Conservation (phyloP, 2,329 filamentous ascomycete genomes). For the Emergomyces orientalis region DNA sequence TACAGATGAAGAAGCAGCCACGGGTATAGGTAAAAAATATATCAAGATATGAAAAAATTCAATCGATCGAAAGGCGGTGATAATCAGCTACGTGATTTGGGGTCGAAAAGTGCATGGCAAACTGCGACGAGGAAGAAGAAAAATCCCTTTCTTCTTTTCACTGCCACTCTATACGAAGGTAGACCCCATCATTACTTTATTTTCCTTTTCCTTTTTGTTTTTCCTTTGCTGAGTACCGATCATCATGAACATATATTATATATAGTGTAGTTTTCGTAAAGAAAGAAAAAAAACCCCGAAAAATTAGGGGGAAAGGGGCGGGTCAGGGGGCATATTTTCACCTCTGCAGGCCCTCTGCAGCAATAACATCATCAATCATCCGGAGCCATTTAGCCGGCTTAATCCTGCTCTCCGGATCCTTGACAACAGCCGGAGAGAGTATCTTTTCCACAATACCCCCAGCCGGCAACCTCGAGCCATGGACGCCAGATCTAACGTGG, state of each 20-base stretch:
- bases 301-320: not conserved
- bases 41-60: not conserved
- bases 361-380: conserved; percentile 13
- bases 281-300: not conserved
- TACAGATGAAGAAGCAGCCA: not conserved
- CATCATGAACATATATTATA: not conserved
- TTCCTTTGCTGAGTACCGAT: not conserved
- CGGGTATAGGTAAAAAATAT: not conserved
- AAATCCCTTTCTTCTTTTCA: not conserved
- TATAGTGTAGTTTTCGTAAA: not conserved
- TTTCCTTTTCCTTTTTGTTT: not conserved
- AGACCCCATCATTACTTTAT: not conserved
- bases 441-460: conserved; percentile 34
- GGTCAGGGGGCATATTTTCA: not conserved
- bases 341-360: not conserved
- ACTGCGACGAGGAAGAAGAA: not conserved
- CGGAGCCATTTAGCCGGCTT: conserved; percentile 26
- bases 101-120: not conserved
- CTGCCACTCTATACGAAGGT: not conserved
- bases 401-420: conserved; percentile 29
- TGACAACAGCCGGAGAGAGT: conserved; percentile 31
- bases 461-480: conserved; percentile 32
- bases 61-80: not conserved
- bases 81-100: not conserved
- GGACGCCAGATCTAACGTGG: conserved; percentile 30